These are phyloP conservation scores for Fusarium mangiferae DNA, from an alignment of 2,329 filamentous ascomycete genomes.

Conservation along the genomic window DNA sequence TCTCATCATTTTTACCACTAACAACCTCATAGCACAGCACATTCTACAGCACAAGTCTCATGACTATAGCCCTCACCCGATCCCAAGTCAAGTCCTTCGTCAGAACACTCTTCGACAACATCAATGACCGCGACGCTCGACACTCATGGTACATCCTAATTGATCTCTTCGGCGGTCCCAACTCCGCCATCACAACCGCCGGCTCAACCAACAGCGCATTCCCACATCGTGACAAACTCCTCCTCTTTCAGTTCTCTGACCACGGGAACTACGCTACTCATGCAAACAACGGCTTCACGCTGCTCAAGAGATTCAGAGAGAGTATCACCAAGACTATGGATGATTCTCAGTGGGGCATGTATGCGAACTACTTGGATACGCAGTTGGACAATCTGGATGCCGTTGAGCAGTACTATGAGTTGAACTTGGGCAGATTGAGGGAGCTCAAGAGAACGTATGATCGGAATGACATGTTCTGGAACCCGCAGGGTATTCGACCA, in stretches of 20 bases:
- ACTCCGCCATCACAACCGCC: conserved; percentile 50
- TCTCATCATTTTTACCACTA: background rate
- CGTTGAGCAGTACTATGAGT: conserved; percentile 51
- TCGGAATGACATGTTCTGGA: conserved; percentile 53
- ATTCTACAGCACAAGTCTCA: conserved; percentile 47
- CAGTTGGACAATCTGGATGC: conserved; percentile 48
- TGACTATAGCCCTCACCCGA: conserved; percentile 41
- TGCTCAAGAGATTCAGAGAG: conserved; percentile 49
- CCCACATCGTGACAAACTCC: conserved; percentile 56
- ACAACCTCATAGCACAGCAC: conserved; percentile 39
- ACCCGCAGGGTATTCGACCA: conserved; percentile 49
- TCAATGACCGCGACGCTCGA: conserved; percentile 13
- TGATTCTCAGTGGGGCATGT: conserved; percentile 51
- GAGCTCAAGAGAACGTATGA: conserved; percentile 51
- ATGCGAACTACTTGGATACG: conserved; percentile 56
- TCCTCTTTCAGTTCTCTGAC: conserved; percentile 63
- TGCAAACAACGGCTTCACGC: conserved; percentile 48
- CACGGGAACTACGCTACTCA: conserved; percentile 44
- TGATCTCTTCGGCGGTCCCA: conserved; percentile 48
- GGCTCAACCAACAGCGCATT: conserved; percentile 48
- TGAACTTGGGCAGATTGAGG: conserved; percentile 47
- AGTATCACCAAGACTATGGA: conserved; percentile 46
- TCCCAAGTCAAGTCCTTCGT: conserved; percentile 38
- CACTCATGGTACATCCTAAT: conserved; percentile 41
- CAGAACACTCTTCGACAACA: conserved; percentile 29